Conservation (phyloP, 805 yeast species). For the Candida golubevii region DNA sequence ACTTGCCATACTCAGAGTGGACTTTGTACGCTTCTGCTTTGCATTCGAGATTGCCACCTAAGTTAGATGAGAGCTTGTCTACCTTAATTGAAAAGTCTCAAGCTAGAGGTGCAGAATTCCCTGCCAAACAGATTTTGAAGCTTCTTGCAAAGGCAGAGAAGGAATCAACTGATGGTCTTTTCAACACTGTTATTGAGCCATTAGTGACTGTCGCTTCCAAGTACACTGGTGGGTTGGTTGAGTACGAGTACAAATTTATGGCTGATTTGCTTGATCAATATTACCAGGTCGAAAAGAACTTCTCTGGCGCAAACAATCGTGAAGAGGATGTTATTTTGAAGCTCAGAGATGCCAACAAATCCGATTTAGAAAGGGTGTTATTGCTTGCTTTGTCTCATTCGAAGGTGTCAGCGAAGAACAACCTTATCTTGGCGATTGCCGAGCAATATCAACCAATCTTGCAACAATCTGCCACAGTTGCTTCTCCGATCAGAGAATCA, state of each 20-base stretch:
- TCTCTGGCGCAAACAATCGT: constrained; percentile 69
- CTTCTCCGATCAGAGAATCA: constrained; percentile 62
- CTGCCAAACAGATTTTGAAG: constrained; percentile 79
- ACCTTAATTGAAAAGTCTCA: constrained; percentile 62
- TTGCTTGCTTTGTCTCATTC: constrained; percentile 79
- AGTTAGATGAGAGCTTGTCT: constrained; percentile 64
- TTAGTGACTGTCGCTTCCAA: constrained; percentile 64
- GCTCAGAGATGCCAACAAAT: constrained; percentile 83
- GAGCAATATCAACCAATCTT: constrained; percentile 76
- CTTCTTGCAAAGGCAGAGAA: constrained; percentile 60
- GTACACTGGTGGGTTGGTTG: constrained; percentile 70
- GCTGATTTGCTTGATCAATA: constrained; percentile 68
- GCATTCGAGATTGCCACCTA: constrained; percentile 82
- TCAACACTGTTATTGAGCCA: constrained; percentile 64
- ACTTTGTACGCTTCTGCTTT: constrained; percentile 76
- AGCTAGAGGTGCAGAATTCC: constrained; percentile 78
- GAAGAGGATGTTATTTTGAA: constrained; percentile 86
- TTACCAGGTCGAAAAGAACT: constrained; percentile 70
- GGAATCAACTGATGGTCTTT: constrained; percentile 39
- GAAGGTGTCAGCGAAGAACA: constrained; percentile 89
- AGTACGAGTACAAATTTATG: constrained; percentile 79
- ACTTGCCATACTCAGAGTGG: constrained; percentile 95
- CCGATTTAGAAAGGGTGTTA: constrained; percentile 70
- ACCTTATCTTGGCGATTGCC: constrained; percentile 79
- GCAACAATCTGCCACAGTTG: constrained; percentile 61